Evolutionary conservation across 805 yeast species (phyloP), one percentile per base, ranked within the genome.

Genomic region (Lachancea dasiensis): DNA sequence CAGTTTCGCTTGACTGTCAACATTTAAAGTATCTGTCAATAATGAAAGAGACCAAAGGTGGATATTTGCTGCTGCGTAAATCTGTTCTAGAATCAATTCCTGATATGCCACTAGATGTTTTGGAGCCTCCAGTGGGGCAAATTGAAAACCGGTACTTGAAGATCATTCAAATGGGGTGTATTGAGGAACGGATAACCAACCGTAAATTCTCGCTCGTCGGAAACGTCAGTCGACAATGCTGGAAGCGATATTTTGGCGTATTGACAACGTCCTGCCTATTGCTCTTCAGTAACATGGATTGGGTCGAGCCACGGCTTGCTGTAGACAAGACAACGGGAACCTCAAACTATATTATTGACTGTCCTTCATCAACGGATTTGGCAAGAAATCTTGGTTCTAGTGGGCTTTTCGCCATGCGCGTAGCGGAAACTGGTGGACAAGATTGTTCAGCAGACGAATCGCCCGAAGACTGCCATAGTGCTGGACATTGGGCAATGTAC

Each of bases 191-290:
- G n/a, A 41, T 50, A 1, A 38, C 45, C 6, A 52, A 49, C 19
- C 47, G 45, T 23, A 57, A 54, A 44, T 60, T 63, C 36, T 61
- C 64, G 22, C 39, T 63, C 4, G 56, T 56, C 9, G 61, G 61
- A 1, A 38, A 48, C 17, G 42, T 46, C 3, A 53, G 41, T 24
- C 51, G 46, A 34, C 54, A 50, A 9, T 43, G 48, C 11, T 72
- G 77, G 78, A 70, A 59, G 40, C 64, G 60, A 24, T 67, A 67
- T 38, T 68, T 58, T 47, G 74, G 69, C 17, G 52, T 74, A n/a
- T 50, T 75, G 32, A 75, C 80, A 0, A 58, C 72, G 0, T 63
- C 70, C 42, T 79, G 79, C 1, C 45, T 74, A 15, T 56, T 72
- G 10, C 54, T 74, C 21, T 74, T 67, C 51, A 71, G 68, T 27